A percentile compares a stretch with the other conserved stretches of the same genome.
These are phyloP conservation scores for Incumbomyces lentus DNA, from an alignment of 2,329 filamentous ascomycete species.

Conservation along the genomic window DNA sequence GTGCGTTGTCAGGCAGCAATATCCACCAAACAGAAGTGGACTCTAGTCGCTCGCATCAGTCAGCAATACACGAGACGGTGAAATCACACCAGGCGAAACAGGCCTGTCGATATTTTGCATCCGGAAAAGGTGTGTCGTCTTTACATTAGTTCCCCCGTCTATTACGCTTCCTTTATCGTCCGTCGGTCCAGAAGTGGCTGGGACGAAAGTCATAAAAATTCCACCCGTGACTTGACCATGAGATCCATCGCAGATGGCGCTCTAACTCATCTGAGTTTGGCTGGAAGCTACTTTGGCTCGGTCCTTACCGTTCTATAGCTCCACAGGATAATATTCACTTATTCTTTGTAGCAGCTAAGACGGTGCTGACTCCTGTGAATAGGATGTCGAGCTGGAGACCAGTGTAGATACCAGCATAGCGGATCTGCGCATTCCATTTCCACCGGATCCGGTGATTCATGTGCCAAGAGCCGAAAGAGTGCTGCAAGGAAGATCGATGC, in stretches of 20 bases:
- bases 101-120: slow-evolving; percentile 30
- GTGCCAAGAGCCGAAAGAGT: slow-evolving; percentile 10
- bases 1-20: slow-evolving; percentile 6
- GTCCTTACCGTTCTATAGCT: too few species aligned
- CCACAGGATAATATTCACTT: too few species aligned
- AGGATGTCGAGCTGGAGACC: slow-evolving; percentile 43
- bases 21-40: slow-evolving; percentile 3
- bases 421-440: slow-evolving; percentile 21
- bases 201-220: not conserved
- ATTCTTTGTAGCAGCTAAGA: slow-evolving; percentile 2
- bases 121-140: slow-evolving; percentile 30
- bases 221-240: not conserved
- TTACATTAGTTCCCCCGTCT: slow-evolving; percentile 7
- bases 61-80: slow-evolving; percentile 1
- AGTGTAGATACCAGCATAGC: slow-evolving; percentile 41
- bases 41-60: slow-evolving; percentile 3
- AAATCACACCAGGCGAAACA: slow-evolving; percentile 3
- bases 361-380: slow-evolving; percentile 3
- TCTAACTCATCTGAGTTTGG: too few species aligned
- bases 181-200: slow-evolving; percentile 13
- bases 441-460: slow-evolving; percentile 14
- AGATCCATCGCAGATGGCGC: not conserved
- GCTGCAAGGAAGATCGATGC: slow-evolving; percentile 7
- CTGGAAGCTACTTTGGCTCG: too few species aligned
- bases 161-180: not conserved